Percentiles rank a stretch among this genome's conserved stretches.
These are phyloP conservation scores for Wickerhamiella lipophila DNA, from an alignment of 805 yeast genomes.

Conservation along the genomic window DNA sequence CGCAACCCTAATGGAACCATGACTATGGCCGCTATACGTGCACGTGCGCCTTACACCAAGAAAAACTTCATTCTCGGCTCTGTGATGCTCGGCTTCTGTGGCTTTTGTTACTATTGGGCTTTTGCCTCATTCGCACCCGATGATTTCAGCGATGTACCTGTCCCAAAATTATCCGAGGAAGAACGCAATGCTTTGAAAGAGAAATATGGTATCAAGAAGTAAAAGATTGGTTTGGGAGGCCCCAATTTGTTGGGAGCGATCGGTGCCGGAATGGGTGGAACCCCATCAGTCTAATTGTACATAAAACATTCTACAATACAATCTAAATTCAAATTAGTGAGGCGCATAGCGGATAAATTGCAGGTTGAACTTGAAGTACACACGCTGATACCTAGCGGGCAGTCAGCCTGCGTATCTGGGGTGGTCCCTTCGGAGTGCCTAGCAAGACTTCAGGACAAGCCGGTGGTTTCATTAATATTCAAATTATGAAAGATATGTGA, in stretches of 20 bases:
- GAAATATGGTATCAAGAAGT: constrained; percentile 46
- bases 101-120: constrained; percentile 41
- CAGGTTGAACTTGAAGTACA: too few species aligned
- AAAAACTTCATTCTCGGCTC: constrained; percentile 55
- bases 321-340: too few species aligned
- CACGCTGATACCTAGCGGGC: too few species aligned
- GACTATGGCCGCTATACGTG: constrained; percentile 89
- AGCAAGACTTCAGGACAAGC: too few species aligned
- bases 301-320: background rate
- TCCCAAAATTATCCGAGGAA: constrained; percentile 78
- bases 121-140: constrained; percentile 36
- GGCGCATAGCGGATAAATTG: too few species aligned
- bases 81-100: constrained; percentile 48
- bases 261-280: too few species aligned
- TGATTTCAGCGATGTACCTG: constrained; percentile 82
- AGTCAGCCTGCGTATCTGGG: too few species aligned
- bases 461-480: too few species aligned
- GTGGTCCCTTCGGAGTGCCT: too few species aligned
- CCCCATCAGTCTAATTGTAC: background rate
- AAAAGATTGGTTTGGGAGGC: background rate
- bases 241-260: too few species aligned
- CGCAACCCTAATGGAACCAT: constrained; percentile 68
- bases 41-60: constrained; percentile 76
- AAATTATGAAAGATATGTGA: too few species aligned
- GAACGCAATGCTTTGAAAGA: constrained; percentile 59